Base-by-base conservation (phyloP, 805 yeast genomes). In the Wickerhamomyces strasburgensis region DNA sequence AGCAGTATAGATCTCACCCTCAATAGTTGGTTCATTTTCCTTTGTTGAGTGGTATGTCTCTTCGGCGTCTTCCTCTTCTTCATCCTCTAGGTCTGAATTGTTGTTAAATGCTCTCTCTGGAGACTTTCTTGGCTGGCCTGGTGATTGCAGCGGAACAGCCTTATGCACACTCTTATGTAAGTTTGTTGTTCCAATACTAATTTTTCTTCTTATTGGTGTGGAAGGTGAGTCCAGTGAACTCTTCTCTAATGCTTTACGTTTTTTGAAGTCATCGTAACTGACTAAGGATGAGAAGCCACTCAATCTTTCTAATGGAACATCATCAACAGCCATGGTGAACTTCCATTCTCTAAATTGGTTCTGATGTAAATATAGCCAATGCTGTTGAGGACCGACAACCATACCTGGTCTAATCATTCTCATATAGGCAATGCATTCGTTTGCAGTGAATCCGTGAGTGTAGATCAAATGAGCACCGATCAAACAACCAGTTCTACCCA, bases 361-460 rank as follows among this genome's bases (percentile, higher is more conserved):
- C 61, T 93, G 98, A 58, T 93, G 96, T 46, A 93, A 72, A 56
- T 93, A 93, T 41, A 93, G 70, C 98, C 98, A 93, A 65, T 93
- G 98, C 59, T 93, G 98, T 61, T 93, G 98, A 2, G 98, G 98
- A 0, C 98, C 98, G 21, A 93, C 98, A n/a, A 93, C 97, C 98
- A 93, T 93, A 29, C 98, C 98, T 0, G 98, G 98, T 49, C 98
- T 76, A 45, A 93, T 72, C 75, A 93, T 84, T 59, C 98, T 74
- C 90, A 93, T 84, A 57, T 88, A 93, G 2, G 90, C 96, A 51
- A 93, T 93, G 61, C 96, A 93, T 61, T 93, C 98, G 57, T 76
- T 84, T 3, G 98, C 98, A 5, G 98, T 93, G 57, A 93, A 93
- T 0, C 97, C 97, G 58, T 90, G 93, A 3, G 96, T 87, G 58